Conservation (phyloP, 108 stramenopile genomes). For the Mediolabrus comicus region DNA sequence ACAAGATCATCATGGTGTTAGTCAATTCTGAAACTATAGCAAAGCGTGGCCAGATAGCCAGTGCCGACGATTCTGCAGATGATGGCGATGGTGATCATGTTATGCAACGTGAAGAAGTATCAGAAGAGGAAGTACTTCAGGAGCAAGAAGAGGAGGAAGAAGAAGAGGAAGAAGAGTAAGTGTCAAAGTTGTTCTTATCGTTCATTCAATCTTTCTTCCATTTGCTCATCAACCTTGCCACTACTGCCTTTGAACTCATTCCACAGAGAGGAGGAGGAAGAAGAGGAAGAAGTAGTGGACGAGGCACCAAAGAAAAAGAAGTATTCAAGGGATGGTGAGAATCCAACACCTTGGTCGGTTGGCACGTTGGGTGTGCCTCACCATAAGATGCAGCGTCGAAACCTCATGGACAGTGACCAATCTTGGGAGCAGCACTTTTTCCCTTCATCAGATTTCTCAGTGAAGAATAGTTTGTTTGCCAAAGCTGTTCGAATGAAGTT, state of each 20-base stretch:
- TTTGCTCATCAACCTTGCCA: constrained; percentile 2
- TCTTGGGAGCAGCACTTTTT: constrained; percentile 91
- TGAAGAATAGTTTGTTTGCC: constrained; percentile 91
- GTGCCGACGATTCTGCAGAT: constrained; percentile 71
- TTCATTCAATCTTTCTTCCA: background rate
- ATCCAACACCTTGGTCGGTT: constrained; percentile 92
- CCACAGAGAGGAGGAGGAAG: constrained; percentile 92
- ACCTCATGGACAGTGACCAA: constrained; percentile 8
- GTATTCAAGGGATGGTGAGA: constrained; percentile 95
- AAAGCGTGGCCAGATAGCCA: constrained; percentile 55
- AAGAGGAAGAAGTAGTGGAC: constrained; percentile 93
- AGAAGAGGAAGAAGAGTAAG: constrained; percentile 67
- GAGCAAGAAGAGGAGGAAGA: constrained; percentile 93
- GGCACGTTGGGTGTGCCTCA: constrained; percentile 70
- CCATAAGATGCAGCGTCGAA: constrained; percentile 32
- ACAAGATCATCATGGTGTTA: constrained; percentile 92
- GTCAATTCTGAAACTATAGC: constrained; percentile 85
- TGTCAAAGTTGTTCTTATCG: background rate
- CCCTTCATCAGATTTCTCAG: constrained; percentile 90
- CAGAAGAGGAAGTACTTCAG: constrained; percentile 96
- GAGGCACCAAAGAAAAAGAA: constrained; percentile 94
- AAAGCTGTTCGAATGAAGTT: constrained; percentile 73
- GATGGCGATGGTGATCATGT: constrained; percentile 86
- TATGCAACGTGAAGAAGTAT: constrained; percentile 92
- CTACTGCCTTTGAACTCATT: background rate